A percentile compares a stretch with the other conserved stretches of the same genome.
phyloP scores from a whole-genome alignment of 805 yeast genomes.

The Yamadazyma phyllophila region DNA sequence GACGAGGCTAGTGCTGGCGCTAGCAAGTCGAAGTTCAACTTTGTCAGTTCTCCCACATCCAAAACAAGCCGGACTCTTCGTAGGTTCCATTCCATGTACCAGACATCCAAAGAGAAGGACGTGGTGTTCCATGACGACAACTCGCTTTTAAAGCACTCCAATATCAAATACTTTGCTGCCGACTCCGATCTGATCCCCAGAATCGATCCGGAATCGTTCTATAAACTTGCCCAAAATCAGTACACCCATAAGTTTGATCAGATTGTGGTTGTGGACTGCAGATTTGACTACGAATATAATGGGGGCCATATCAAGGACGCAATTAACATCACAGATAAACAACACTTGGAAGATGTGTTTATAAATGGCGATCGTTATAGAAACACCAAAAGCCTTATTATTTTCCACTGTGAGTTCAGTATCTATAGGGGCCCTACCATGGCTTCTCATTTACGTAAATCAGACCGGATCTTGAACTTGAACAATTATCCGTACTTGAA shows the following conservation, averaged over 20 bases:
- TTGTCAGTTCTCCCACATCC: background rate
- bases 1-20: background rate
- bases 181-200: slow-evolving; percentile 66
- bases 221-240: slow-evolving; percentile 55
- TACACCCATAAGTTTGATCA: slow-evolving; percentile 52
- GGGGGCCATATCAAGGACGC: slow-evolving; percentile 94
- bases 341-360: slow-evolving; percentile 61
- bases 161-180: slow-evolving; percentile 28
- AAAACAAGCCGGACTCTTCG: slow-evolving; percentile 26
- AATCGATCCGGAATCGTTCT: slow-evolving; percentile 57
- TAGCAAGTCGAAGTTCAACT: background rate
- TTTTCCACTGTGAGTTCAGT: slow-evolving; percentile 95
- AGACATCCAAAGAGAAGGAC: slow-evolving; percentile 38
- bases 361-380: slow-evolving; percentile 19
- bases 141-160: slow-evolving; percentile 28
- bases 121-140: slow-evolving; percentile 22
- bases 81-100: slow-evolving; percentile 69
- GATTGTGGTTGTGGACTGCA: slow-evolving; percentile 72
- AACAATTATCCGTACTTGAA: slow-evolving; percentile 75
- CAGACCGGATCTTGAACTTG: slow-evolving; percentile 74
- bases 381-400: slow-evolving; percentile 39
- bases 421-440: slow-evolving; percentile 91
- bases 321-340: slow-evolving; percentile 68
- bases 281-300: slow-evolving; percentile 86
- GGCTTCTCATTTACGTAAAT: slow-evolving; percentile 81